Conservation (phyloP, 768 basidiomycete genomes). For the Lactarius quietus region DNA sequence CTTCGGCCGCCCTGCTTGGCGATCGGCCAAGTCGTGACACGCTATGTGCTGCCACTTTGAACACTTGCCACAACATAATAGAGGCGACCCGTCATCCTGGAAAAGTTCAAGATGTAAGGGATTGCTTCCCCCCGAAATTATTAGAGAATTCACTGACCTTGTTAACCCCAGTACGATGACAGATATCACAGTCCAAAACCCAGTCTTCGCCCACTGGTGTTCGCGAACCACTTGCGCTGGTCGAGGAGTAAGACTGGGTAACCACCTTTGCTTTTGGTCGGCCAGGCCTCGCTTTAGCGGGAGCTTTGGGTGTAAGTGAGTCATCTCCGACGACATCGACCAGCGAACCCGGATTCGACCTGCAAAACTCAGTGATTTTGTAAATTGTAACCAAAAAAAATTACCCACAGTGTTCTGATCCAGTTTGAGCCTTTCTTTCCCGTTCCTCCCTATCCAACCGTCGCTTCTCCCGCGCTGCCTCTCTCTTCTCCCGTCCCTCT, state of each 20-base stretch:
- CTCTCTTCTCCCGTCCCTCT: constrained; percentile 42
- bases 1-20: constrained; percentile 54
- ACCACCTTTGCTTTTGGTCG: constrained; percentile 19
- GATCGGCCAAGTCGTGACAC: constrained; percentile 77
- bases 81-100: constrained; percentile 75
- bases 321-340: constrained; percentile 19
- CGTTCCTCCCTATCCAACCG: constrained; percentile 35
- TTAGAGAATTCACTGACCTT: constrained; percentile 45
- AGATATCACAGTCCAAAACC: constrained; percentile 89
- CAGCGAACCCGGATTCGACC: constrained; percentile 12
- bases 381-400: not conserved
- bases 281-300: constrained; percentile 11
- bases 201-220: constrained; percentile 64
- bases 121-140: not conserved
- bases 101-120: constrained; percentile 17
- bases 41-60: constrained; percentile 86
- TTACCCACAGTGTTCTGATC: constrained; percentile 27
- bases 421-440: constrained; percentile 14
- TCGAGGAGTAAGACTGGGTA: constrained; percentile 30
- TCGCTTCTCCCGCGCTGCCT: constrained; percentile 56
- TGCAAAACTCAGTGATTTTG: not conserved
- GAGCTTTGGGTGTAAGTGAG: not conserved
- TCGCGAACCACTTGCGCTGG: constrained; percentile 44
- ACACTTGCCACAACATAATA: constrained; percentile 82
- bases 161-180: constrained; percentile 67